Conservation (phyloP, 257 asterid species). For the Thymus quinquecostatus region DNA sequence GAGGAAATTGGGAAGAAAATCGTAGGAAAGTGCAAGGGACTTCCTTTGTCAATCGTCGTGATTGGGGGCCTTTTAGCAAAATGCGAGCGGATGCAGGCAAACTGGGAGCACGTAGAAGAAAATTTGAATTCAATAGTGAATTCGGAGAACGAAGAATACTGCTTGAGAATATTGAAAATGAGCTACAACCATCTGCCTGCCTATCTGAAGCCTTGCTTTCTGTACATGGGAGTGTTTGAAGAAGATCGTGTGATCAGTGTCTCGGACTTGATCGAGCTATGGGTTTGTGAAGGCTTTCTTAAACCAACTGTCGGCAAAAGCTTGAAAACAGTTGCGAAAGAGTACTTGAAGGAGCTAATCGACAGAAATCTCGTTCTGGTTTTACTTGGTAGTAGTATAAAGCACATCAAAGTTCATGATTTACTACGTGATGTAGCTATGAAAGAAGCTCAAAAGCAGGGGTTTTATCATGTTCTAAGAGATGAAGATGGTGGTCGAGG, state of each 20-base stretch:
- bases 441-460: neutral
- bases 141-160: neutral
- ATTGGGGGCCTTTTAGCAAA: neutral
- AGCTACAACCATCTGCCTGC: slow-evolving; percentile 3
- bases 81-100: neutral
- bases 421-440: neutral
- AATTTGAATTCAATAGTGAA: neutral
- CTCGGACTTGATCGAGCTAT: neutral
- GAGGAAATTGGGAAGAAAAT: neutral
- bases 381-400: neutral
- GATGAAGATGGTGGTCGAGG: no score
- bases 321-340: neutral
- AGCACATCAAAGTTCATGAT: neutral
- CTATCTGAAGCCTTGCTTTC: slow-evolving; percentile 2
- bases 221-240: neutral
- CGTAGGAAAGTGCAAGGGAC: neutral
- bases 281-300: neutral
- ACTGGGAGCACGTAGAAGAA: neutral
- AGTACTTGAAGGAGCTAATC: neutral
- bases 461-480: neutral
- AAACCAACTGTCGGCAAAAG: neutral
- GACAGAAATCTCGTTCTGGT: neutral
- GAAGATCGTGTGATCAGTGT: neutral
- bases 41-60: neutral
- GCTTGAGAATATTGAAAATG: neutral